These are phyloP conservation scores for Paramarasmius palmivorus DNA, from an alignment of 1,284 basidiomycete species.

Conservation along the genomic window DNA sequence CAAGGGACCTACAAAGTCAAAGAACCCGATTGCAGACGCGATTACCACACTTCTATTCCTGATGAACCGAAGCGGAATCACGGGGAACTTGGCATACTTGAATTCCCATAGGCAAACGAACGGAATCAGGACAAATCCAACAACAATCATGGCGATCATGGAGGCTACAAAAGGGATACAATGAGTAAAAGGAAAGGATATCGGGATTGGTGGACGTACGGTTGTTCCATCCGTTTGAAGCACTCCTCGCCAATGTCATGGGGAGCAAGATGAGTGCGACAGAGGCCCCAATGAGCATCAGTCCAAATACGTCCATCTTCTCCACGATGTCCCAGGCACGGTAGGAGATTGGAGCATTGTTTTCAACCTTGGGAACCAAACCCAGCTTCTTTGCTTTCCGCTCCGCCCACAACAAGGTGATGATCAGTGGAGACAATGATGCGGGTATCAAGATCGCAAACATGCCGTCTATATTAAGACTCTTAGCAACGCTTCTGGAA, in stretches of 20 bases:
- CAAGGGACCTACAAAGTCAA: conserved; percentile 58
- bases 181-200: neutral
- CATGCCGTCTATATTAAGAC: conserved; percentile 56
- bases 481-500: neutral
- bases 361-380: conserved; percentile 27
- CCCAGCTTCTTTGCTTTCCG: conserved; percentile 56
- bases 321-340: conserved; percentile 33
- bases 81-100: conserved; percentile 48
- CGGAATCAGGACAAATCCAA: conserved; percentile 47
- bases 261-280: conserved; percentile 69
- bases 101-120: conserved; percentile 51
- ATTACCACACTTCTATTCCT: conserved; percentile 59
- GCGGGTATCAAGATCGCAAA: conserved; percentile 62
- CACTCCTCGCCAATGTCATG: conserved; percentile 53
- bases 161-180: conserved; percentile 36
- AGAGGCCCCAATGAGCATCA: conserved; percentile 64
- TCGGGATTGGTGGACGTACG: conserved; percentile 28
- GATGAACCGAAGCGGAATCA: conserved; percentile 58
- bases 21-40: conserved; percentile 65
- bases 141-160: conserved; percentile 55
- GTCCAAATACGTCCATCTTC: conserved; percentile 66
- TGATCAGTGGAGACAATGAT: conserved; percentile 57
- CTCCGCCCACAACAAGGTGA: conserved; percentile 74
- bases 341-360: conserved; percentile 8
- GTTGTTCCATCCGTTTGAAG: conserved; percentile 44